Evolutionary conservation across 2,329 filamentous ascomycete genomes (phyloP), one percentile per base, ranked within the genome.

Genomic region (Sphaerulina musiva): DNA sequence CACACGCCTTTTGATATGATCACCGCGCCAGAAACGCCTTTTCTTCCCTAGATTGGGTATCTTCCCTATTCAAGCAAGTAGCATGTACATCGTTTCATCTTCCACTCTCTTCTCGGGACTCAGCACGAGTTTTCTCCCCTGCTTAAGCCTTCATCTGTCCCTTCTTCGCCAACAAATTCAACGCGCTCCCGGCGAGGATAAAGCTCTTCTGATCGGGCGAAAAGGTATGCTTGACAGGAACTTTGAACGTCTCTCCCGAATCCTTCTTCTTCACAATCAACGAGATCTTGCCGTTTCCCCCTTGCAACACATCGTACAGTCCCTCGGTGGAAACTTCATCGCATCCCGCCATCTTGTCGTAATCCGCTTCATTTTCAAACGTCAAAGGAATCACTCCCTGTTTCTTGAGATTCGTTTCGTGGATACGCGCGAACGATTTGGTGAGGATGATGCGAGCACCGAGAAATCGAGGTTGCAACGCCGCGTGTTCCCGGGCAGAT

Each of bases 321-420:
- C 93, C 93, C 38, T 90, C 80, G 0, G 92, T 97, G 57, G 78
- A 77, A 23, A 97, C 87, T 64, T 84, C 78, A 69, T 98, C 93
- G 60, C 90, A 88, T 0, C 91, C 90, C 49, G 81, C 77, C 59
- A 98, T 87, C 59, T 77, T 75, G 67, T 93, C 88, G 70, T 96
- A 97, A 72, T 97, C 93, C 17, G 81, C 79, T 73, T 95, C 90
- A 71, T 95, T 79, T 44, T 77, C 88, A 68, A 98, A 95, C 0
- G 89, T 96, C 65, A 98, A 78, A 1, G 93, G 93, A 43, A 98
- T 89, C 34, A 98, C 87, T 59, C 93, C 93, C 76, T 98, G 93
- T 77, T 95, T 95, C 83, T 95, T 95, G 62, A 95, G 76, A 71
- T 95, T 95, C 31, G 90, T 95, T 78, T 95, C 90, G 76, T 95